Conservation (phyloP, 306 rosid genomes). For the Prunus kanzakura region DNA sequence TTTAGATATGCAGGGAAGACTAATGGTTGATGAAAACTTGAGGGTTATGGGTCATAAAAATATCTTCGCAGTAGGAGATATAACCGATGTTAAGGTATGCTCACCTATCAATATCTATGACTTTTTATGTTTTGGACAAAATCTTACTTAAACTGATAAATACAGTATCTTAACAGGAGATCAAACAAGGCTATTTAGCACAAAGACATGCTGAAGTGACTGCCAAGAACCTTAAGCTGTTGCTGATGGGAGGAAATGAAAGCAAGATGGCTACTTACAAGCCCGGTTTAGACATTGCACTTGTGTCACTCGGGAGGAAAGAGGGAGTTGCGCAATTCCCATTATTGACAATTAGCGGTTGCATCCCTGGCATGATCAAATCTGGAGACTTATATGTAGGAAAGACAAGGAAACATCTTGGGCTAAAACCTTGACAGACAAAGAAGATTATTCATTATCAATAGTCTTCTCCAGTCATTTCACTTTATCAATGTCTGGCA, state of each 20-base stretch:
- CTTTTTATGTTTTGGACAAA: not conserved
- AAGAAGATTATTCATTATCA: not conserved
- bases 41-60: slow-evolving; percentile 35
- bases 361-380: slow-evolving; percentile 63
- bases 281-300: slow-evolving; percentile 22
- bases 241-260: slow-evolving; percentile 25
- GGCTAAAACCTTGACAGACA: slow-evolving; percentile 27
- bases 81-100: slow-evolving; percentile 34
- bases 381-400: slow-evolving; percentile 85
- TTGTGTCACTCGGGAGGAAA: slow-evolving; percentile 43
- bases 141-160: not conserved
- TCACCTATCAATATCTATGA: not conserved
- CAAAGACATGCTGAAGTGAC: slow-evolving; percentile 31
- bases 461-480: not conserved
- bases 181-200: slow-evolving; percentile 41
- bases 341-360: slow-evolving; percentile 51
- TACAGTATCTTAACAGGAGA: slow-evolving; percentile 18
- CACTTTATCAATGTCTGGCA: not conserved
- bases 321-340: slow-evolving; percentile 56
- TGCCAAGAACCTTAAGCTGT: slow-evolving; percentile 29
- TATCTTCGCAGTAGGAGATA: slow-evolving; percentile 43
- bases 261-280: slow-evolving; percentile 23
- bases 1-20: slow-evolving; percentile 28
- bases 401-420: slow-evolving; percentile 64
- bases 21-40: slow-evolving; percentile 38